Conservation (phyloP, 1,139 yeast genomes). For the Candida frijolesensis region DNA sequence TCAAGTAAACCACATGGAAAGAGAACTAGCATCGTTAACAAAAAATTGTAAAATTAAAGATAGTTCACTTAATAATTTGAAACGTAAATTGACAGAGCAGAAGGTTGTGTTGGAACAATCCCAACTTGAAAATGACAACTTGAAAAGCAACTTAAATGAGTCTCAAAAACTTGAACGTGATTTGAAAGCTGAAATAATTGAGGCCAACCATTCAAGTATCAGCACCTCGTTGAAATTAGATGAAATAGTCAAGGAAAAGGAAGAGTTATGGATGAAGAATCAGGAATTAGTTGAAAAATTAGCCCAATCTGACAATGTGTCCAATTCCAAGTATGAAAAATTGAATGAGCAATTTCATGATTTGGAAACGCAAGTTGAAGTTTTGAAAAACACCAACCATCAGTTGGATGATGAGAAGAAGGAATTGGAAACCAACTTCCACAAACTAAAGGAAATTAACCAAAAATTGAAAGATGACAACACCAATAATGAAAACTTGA, state of each 20-base stretch:
- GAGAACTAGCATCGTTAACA: slow-evolving; percentile 32
- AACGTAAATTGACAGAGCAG: slow-evolving; percentile 15
- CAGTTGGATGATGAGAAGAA: slow-evolving; percentile 2
- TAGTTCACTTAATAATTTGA: slow-evolving; percentile 13
- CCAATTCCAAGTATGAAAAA: slow-evolving; percentile 4
- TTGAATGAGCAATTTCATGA: slow-evolving; percentile 1
- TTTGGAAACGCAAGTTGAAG: background rate
- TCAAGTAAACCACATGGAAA: slow-evolving; percentile 32
- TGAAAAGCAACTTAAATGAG: slow-evolving; percentile 24
- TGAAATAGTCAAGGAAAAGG: slow-evolving; percentile 16
- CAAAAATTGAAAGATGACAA: slow-evolving; percentile 23
- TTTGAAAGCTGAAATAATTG: slow-evolving; percentile 10
- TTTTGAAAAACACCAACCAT: background rate
- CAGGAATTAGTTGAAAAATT: slow-evolving; percentile 12
- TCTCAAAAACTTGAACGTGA: slow-evolving; percentile 18
- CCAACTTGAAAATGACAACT: slow-evolving; percentile 4
- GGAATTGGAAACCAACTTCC: slow-evolving; percentile 4
- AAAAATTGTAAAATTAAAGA: slow-evolving; percentile 30
- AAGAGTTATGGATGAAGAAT: slow-evolving; percentile 17
- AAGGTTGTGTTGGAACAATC: slow-evolving; percentile 13
- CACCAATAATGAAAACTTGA: slow-evolving; percentile 24
- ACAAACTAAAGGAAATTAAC: slow-evolving; percentile 1
- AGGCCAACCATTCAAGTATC: slow-evolving; percentile 23
- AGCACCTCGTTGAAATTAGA: slow-evolving; percentile 20
- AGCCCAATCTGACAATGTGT: background rate